A percentile compares a stretch with the other conserved stretches of the same genome.
These are phyloP conservation scores for Fusarium dlaminii DNA, from an alignment of 2,329 filamentous ascomycete genomes.

Conservation along the genomic window DNA sequence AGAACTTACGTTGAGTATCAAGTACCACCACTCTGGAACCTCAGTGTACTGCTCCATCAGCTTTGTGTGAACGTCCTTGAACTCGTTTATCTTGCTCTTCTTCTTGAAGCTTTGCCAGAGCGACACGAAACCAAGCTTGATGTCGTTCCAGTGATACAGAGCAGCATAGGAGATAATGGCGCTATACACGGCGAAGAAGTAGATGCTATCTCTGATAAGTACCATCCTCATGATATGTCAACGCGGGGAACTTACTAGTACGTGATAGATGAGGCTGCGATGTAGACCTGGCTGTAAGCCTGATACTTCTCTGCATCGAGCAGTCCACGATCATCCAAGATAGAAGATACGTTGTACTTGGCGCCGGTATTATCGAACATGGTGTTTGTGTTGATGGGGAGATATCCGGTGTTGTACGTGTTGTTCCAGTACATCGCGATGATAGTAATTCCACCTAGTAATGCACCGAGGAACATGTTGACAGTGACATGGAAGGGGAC, in stretches of 20 bases:
- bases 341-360: slow-evolving; percentile 52
- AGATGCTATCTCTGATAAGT: neutral
- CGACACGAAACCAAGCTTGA: slow-evolving; percentile 45
- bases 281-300: slow-evolving; percentile 48
- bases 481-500: slow-evolving; percentile 54
- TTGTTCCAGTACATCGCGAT: slow-evolving; percentile 56
- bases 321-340: slow-evolving; percentile 51
- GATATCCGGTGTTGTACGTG: slow-evolving; percentile 54
- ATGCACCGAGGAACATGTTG: slow-evolving; percentile 47
- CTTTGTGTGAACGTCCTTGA: slow-evolving; percentile 54
- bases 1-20: slow-evolving; percentile 31
- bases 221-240: accelerated
- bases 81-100: slow-evolving; percentile 16
- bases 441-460: slow-evolving; percentile 53
- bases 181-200: slow-evolving; percentile 44
- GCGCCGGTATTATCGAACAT: slow-evolving; percentile 57
- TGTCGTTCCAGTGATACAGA: slow-evolving; percentile 48
- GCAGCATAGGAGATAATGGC: slow-evolving; percentile 49
- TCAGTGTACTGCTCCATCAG: slow-evolving; percentile 57
- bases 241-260: slow-evolving; percentile 8
- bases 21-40: slow-evolving; percentile 60
- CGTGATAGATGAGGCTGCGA: slow-evolving; percentile 34
- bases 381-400: slow-evolving; percentile 59
- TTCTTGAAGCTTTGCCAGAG: slow-evolving; percentile 27
- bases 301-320: slow-evolving; percentile 50